These are phyloP conservation scores for Geotrichum reessii DNA, from an alignment of 1,139 yeast genomes.

Conservation along the genomic window DNA sequence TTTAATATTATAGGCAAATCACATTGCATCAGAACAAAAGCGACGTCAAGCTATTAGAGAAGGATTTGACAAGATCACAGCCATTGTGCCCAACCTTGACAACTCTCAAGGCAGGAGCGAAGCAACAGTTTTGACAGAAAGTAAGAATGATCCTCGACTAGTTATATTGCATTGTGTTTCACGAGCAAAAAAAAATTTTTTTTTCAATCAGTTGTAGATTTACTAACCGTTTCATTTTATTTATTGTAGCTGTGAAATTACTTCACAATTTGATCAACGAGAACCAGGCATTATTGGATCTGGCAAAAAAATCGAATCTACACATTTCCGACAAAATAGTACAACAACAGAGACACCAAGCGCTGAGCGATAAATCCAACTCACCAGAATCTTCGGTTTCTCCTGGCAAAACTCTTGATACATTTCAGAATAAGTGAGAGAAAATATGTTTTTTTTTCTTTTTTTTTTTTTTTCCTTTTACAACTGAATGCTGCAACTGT, in stretches of 20 bases:
- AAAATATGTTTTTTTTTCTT: not conserved
- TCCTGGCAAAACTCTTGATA: not conserved
- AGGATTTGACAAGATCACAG: slow-evolving; percentile 41
- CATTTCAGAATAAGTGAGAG: not conserved
- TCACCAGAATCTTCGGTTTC: not conserved
- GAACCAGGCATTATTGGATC: slow-evolving; percentile 20
- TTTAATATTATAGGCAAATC: slow-evolving; percentile 34
- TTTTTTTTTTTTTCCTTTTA: too few species aligned
- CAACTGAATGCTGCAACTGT: too few species aligned
- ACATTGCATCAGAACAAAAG: slow-evolving; percentile 47
- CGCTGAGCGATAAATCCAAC: not conserved
- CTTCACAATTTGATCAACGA: slow-evolving; percentile 32
- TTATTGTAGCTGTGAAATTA: slow-evolving; percentile 30
- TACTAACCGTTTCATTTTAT: not conserved
- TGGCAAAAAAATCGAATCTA: not conserved
- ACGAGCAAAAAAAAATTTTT: too few species aligned
- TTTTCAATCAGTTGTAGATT: too few species aligned
- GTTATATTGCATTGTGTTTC: too few species aligned
- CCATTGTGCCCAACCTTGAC: slow-evolving; percentile 40
- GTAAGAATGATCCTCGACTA: too few species aligned
- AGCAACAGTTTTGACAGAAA: slow-evolving; percentile 39
- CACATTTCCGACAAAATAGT: not conserved
- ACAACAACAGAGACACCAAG: not conserved
- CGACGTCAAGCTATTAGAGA: slow-evolving; percentile 46
- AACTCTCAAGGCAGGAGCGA: slow-evolving; percentile 39